Percentiles rank a stretch among this genome's conserved stretches.
phyloP scores from a whole-genome alignment of 306 rosid species.

The Lupinus albus region DNA sequence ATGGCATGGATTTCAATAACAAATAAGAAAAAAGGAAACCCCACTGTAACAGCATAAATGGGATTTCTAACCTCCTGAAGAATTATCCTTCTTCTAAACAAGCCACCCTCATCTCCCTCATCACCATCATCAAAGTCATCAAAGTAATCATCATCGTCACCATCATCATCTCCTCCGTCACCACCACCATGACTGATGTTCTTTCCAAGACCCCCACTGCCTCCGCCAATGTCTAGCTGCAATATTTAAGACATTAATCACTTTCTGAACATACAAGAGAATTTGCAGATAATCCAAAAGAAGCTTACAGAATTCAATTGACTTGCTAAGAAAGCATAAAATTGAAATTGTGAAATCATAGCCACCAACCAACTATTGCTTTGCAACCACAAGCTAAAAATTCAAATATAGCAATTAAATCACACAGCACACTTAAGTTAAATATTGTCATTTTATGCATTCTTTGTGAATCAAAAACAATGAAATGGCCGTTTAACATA shows the following conservation, averaged over 20 bases:
- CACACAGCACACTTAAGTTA: not conserved
- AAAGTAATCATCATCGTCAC: slow-evolving; percentile 93
- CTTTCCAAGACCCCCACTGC: slow-evolving; percentile 93
- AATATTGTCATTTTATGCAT: not conserved
- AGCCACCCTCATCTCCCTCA: slow-evolving; percentile 96
- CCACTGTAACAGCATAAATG: not conserved
- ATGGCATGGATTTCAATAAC: not conserved
- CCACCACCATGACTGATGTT: slow-evolving; percentile 87
- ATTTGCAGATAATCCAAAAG: not conserved
- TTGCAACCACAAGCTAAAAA: not conserved
- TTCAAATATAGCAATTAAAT: too few species aligned
- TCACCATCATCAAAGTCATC: slow-evolving; percentile 98
- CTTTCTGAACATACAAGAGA: not conserved
- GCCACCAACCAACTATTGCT: not conserved
- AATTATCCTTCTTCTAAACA: slow-evolving; percentile 80
- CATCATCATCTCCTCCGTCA: slow-evolving; percentile 94
- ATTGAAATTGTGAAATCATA: not conserved
- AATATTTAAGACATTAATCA: not conserved
- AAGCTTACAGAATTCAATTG: not conserved
- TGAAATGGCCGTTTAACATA: too few species aligned
- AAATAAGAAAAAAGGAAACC: not conserved
- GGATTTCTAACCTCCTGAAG: slow-evolving; percentile 80
- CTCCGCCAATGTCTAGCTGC: slow-evolving; percentile 92
- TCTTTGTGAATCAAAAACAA: too few species aligned
- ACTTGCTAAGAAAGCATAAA: not conserved